phyloP scores from a whole-genome alignment of 108 stramenopile species.

The Pseudonitzschia delicatissima region DNA sequence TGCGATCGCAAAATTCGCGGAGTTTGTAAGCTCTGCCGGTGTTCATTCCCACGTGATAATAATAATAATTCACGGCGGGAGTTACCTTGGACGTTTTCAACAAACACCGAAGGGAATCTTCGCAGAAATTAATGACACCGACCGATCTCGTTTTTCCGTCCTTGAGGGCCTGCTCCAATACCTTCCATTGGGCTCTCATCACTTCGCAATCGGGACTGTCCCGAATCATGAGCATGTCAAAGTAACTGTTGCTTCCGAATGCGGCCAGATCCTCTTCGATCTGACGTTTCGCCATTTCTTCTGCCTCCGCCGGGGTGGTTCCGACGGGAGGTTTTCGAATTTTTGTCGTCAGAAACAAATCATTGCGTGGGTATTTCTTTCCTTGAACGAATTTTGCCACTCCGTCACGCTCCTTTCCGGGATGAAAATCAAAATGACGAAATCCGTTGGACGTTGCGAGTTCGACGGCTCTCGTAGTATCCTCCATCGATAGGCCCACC shows the following conservation, averaged over 20 bases:
- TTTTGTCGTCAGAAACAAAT: conserved; percentile 55
- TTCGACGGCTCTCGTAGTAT: conserved; percentile 30
- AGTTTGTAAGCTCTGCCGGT: conserved; percentile 14
- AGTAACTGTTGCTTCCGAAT: conserved; percentile 29
- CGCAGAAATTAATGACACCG: conserved; percentile 55
- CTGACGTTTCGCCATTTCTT: conserved; percentile 26
- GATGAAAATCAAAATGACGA: conserved; percentile 59
- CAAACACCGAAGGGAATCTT: conserved; percentile 31
- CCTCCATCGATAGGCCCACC: conserved; percentile 43
- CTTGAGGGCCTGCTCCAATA: conserved; percentile 47
- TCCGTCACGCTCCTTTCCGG: conserved; percentile 53
- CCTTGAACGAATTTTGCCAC: conserved; percentile 35
- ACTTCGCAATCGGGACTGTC: conserved; percentile 48
- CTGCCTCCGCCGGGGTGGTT: conserved; percentile 42
- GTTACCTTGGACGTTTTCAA: conserved; percentile 40
- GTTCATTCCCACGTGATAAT: neutral
- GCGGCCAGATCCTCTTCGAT: conserved; percentile 46
- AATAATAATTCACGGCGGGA: conserved; percentile 47
- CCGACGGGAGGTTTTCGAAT: conserved; percentile 49
- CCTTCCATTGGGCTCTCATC: conserved; percentile 52
- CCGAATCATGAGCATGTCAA: conserved; percentile 60
- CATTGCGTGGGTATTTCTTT: neutral
- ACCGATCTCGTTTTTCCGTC: conserved; percentile 34
- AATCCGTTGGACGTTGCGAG: conserved; percentile 32
- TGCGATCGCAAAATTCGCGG: conserved; percentile 30